Evolutionary conservation across 225 moss, liverwort and hornwort genomes (phyloP).

Genomic region (Asterella californica): DNA sequence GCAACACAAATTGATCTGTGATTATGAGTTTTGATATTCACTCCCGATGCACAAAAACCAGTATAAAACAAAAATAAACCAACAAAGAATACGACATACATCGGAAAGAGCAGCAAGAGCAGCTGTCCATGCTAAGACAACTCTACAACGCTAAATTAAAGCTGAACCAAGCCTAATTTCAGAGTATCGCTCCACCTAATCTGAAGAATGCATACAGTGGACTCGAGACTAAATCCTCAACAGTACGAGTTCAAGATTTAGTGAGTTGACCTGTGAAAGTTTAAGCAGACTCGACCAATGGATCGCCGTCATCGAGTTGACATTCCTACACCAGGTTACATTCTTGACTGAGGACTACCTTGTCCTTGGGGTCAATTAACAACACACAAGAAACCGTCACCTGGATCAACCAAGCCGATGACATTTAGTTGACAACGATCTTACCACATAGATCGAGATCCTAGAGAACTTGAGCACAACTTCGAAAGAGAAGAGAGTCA

Average conservation of each 20-base stretch:
- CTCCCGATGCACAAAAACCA: background rate
- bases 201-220: background rate
- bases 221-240: background rate
- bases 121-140: background rate
- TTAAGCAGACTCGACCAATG: background rate
- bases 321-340: slow-evolving; percentile 47
- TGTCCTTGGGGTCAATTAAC: slow-evolving; percentile 59
- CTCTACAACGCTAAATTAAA: background rate
- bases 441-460: background rate
- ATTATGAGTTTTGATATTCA: background rate
- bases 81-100: background rate
- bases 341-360: slow-evolving; percentile 41
- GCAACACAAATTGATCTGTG: background rate
- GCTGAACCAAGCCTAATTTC: background rate
- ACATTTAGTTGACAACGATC: background rate
- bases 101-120: background rate
- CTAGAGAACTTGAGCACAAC: background rate
- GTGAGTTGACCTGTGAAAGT: background rate
- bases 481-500: background rate
- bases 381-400: slow-evolving; percentile 55
- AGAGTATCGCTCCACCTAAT: background rate
- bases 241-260: background rate
- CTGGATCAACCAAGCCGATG: slow-evolving; percentile 25
- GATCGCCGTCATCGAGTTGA: background rate
- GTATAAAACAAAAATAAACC: background rate